Evolutionary conservation across 2,329 filamentous ascomycete species (phyloP), one percentile per base, ranked within the genome.

Genomic region (Exophiala calicioides): DNA sequence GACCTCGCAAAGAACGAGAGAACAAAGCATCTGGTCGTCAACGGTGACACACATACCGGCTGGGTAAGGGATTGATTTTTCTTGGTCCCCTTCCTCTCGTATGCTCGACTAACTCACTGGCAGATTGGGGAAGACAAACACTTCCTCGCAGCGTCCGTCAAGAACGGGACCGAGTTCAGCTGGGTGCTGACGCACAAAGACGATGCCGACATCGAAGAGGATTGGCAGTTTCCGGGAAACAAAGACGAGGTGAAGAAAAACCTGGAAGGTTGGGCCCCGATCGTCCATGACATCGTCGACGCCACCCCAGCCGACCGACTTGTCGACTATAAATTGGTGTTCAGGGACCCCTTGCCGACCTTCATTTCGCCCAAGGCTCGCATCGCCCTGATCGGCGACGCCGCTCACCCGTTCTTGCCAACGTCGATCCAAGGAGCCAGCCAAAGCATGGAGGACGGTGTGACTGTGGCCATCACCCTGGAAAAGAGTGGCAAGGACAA

Each of bases 171-270:
- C 36, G 75, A 78, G 49, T 73, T 79, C 52, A 74, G 68, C 43
- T 79, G 76, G 76, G 77, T 78, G 4, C 74, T 75, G 41, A 79
- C 78, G 21, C 77, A 80, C 59, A 71, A 68, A 50, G 70, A 71
- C 49, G 27, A 50, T 15, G 55, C 48, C 21, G 53, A 80, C 53
- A 78, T 79, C 46, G 69, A 77, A 46, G 77, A 81, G 61, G 76
- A 75, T 1, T 79, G 75, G 75, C 74, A 70, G 3, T 76, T 78
- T 51, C 74, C 76, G 0, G 75, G 73, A 3, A 72, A 75, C 37
- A 64, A 78, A 1, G 69, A 73, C 31, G 77, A 79, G 27, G 77
- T 78, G 0, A 67, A 71, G 48, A 65, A 72, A 44, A 68, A 76
- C 1, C 59, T 80, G 9, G 68, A 76, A 40, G 74, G 69, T 15